Base-by-base conservation (phyloP, 1,284 basidiomycete species). In the Fistulinella cinereoalba region DNA sequence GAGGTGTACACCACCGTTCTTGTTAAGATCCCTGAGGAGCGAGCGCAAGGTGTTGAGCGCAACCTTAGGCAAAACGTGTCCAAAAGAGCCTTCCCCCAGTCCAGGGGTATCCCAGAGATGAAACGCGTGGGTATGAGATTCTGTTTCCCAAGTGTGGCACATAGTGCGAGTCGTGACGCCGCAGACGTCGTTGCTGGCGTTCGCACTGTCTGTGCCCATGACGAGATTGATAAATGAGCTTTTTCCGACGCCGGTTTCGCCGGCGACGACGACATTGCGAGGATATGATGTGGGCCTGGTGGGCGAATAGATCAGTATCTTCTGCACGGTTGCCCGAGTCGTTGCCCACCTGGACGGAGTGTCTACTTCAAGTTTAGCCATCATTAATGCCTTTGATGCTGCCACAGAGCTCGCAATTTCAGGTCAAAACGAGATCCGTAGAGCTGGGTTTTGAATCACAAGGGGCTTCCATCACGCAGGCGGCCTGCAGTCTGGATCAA, bases 61-160 rank as follows among this genome's bases (percentile, higher is more conserved):
- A 6, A 51, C 51, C 33, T 29, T 50, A 24, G 49, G 55, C 0
- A 55, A 53, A 37, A 66, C 54, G 5, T 10, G 60, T 11, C 60
- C 64, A 9, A 52, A 51, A 8, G 61, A 53, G 0, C 64, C 61
- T 33, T 62, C 61, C 16, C 56, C 50, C 0, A 65, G 48, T 3
- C 61, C 63, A 3, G 65, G 60, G 6, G 65, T 63, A 19, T 63
- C 61, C 61, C 61, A 67, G 4, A 63, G 42, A 7, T 43, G 51
- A 41, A 67, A 67, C 6, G 46, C 43, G 18, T 52, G 46, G 0
- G 39, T 46, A 4, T 19, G 49, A 21, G 41, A 40, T 9, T 56
- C 48, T 19, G 57, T 58, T 24, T 56, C 47, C 56, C 56, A 63
- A 1, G 32, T 4, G 3, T 60, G 42, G 10, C 47, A 44, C 4